phyloP scores from a whole-genome alignment of 1,139 yeast genomes.

The Suhomyces guaymorum region DNA sequence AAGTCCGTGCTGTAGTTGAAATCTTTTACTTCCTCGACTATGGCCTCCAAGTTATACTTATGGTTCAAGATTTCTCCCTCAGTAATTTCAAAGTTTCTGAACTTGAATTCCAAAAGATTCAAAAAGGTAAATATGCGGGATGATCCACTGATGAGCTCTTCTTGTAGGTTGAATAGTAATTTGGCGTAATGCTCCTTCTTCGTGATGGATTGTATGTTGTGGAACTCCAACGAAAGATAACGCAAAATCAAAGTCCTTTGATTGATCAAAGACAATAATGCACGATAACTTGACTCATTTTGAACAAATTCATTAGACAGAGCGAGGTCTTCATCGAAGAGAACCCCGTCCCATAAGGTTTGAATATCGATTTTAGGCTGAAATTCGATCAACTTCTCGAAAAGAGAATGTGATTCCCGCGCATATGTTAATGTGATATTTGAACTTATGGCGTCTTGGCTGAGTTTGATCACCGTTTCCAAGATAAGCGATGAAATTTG shows the following conservation, averaged over 20 bases:
- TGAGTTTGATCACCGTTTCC: slow-evolving; percentile 60
- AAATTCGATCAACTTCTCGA: slow-evolving; percentile 50
- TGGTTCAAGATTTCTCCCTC: slow-evolving; percentile 44
- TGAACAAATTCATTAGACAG: slow-evolving; percentile 35
- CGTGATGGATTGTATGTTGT: slow-evolving; percentile 59
- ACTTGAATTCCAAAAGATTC: slow-evolving; percentile 64
- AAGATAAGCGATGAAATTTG: slow-evolving; percentile 58
- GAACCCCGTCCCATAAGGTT: slow-evolving; percentile 53
- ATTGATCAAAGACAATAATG: slow-evolving; percentile 62
- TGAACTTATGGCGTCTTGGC: slow-evolving; percentile 58
- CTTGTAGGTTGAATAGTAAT: slow-evolving; percentile 48
- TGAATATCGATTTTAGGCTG: slow-evolving; percentile 55
- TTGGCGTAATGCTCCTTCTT: slow-evolving; percentile 56
- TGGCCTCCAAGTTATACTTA: slow-evolving; percentile 30
- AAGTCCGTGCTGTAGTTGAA: slow-evolving; percentile 23
- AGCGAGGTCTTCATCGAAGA: slow-evolving; percentile 44
- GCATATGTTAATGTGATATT: slow-evolving; percentile 52
- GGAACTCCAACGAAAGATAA: slow-evolving; percentile 71
- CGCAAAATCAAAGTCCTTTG: slow-evolving; percentile 65
- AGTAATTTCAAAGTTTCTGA: slow-evolving; percentile 38
- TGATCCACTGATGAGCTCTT: slow-evolving; percentile 49
- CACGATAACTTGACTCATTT: slow-evolving; percentile 41
- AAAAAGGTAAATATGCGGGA: slow-evolving; percentile 67
- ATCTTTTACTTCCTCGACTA: slow-evolving; percentile 28
- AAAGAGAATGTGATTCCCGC: slow-evolving; percentile 46